Evolutionary conservation across 306 rosid genomes (phyloP).

Genomic region (Dalbergia cultrata): DNA sequence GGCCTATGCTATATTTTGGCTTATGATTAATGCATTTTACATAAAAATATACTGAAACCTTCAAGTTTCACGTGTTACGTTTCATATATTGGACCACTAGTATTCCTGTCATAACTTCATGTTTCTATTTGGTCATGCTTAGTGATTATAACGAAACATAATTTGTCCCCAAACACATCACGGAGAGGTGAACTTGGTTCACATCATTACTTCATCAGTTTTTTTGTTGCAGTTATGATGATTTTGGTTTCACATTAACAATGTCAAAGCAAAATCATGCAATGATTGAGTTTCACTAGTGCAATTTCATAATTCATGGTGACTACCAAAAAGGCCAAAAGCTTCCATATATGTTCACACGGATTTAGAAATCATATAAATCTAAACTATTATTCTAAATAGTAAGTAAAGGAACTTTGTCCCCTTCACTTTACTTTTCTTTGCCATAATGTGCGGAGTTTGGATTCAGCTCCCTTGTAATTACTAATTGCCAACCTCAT

Average conservation of each 20-base stretch:
- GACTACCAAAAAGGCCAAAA: not conserved
- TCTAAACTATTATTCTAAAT: constrained; percentile 8
- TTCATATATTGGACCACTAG: not conserved
- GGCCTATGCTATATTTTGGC: not conserved
- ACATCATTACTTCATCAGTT: constrained; percentile 23
- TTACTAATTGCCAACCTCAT: constrained; percentile 12
- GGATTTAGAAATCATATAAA: constrained; percentile 6
- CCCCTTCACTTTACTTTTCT: not conserved
- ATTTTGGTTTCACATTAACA: constrained; percentile 23
- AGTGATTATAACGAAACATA: not conserved
- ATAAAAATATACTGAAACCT: not conserved
- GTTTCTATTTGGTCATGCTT: not conserved
- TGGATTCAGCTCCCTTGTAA: constrained; percentile 26
- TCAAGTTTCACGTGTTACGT: not conserved
- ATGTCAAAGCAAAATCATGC: constrained; percentile 19
- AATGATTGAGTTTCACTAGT: constrained; percentile 29
- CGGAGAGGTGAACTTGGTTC: constrained; percentile 2
- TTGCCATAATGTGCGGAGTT: constrained; percentile 37
- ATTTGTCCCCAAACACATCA: not conserved
- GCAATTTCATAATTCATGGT: constrained; percentile 16
- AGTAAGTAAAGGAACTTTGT: not conserved
- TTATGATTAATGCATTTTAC: constrained; percentile 15
- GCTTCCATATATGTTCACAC: not conserved
- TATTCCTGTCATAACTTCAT: not conserved
- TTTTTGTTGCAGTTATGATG: constrained; percentile 23